Percentiles rank a stretch among this genome's conserved stretches.
Conservation (phyloP, 257 asterid genomes). For the Capsicum baccatum region DNA sequence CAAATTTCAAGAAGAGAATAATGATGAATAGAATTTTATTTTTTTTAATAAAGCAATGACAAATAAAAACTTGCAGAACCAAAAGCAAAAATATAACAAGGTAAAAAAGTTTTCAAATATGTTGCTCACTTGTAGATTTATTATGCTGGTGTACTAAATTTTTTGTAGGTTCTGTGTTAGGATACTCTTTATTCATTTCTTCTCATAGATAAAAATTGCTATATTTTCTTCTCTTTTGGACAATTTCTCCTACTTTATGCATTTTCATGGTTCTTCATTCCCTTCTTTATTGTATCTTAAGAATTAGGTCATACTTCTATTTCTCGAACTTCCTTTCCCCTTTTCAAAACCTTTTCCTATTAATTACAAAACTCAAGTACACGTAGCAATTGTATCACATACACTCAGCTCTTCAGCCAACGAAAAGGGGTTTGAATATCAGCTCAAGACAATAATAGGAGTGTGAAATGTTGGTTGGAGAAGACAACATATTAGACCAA, state of each 20-base stretch:
- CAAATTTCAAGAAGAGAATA: not conserved
- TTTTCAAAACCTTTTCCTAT: not conserved
- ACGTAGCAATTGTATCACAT: not conserved
- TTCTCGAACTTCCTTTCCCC: not conserved
- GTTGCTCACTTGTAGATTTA: not conserved
- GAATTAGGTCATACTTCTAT: not conserved
- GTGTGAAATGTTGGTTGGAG: not conserved
- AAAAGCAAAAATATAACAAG: not conserved
- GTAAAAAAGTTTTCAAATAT: not conserved
- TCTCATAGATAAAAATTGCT: not conserved
- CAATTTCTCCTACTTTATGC: not conserved
- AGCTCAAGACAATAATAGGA: constrained; percentile 16
- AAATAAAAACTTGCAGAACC: not conserved
- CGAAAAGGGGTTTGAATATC: not conserved
- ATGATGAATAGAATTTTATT: not conserved
- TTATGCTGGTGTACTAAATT: not conserved
- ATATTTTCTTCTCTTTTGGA: not conserved
- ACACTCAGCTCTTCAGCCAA: not conserved
- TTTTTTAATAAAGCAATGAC: not conserved
- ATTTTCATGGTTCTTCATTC: not conserved
- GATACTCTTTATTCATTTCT: not conserved
- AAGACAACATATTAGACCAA: not conserved
- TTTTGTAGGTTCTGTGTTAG: not conserved
- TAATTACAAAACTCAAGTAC: not conserved
- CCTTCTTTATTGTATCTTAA: not conserved